phyloP scores from a whole-genome alignment of 2,329 filamentous ascomycete genomes.

The Alternaria consortialis region DNA sequence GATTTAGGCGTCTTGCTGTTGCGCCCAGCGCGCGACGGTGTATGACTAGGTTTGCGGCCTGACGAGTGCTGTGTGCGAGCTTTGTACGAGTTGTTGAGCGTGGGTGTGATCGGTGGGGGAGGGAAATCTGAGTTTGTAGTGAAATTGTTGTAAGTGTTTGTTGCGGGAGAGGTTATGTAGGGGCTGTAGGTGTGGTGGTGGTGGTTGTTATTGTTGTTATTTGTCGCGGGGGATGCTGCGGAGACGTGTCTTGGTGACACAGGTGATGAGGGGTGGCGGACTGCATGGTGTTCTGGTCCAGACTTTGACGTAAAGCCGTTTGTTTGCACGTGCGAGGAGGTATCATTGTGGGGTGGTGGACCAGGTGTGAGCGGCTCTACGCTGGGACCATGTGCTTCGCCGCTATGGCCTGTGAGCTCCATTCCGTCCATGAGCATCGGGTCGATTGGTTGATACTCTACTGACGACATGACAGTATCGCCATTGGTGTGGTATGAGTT shows the following conservation, averaged over 20 bases:
- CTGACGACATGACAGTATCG: slow-evolving; percentile 46
- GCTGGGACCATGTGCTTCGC: slow-evolving; percentile 27
- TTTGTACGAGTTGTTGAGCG: slow-evolving; percentile 13
- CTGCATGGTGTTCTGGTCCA: slow-evolving; percentile 14
- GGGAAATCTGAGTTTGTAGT: slow-evolving; percentile 35
- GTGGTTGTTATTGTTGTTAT: slow-evolving; percentile 12
- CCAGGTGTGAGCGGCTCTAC: slow-evolving; percentile 42
- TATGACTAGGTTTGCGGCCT: slow-evolving; percentile 33
- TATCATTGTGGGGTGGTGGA: slow-evolving; percentile 21
- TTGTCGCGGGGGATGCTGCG: slow-evolving; percentile 20
- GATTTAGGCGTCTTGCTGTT: slow-evolving; percentile 44
- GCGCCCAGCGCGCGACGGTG: slow-evolving; percentile 26
- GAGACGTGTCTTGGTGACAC: slow-evolving; percentile 30
- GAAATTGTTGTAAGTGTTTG: slow-evolving; percentile 34
- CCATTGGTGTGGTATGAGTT: slow-evolving; percentile 27
- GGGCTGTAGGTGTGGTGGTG: slow-evolving; percentile 18
- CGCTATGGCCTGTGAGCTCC: slow-evolving; percentile 18
- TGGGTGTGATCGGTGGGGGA: slow-evolving; percentile 28
- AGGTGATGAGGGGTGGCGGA: slow-evolving; percentile 30
- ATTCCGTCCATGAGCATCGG: slow-evolving; percentile 27
- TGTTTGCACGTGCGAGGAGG: slow-evolving; percentile 13
- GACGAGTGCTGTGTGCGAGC: slow-evolving; percentile 19
- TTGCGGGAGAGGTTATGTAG: slow-evolving; percentile 22
- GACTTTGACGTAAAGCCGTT: slow-evolving; percentile 23
- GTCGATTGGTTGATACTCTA: slow-evolving; percentile 39